Percentiles rank a stretch among this genome's conserved stretches.
Evolutionary conservation across 2,329 filamentous ascomycete genomes (phyloP).

Genomic region (Fusarium verticillioides): DNA sequence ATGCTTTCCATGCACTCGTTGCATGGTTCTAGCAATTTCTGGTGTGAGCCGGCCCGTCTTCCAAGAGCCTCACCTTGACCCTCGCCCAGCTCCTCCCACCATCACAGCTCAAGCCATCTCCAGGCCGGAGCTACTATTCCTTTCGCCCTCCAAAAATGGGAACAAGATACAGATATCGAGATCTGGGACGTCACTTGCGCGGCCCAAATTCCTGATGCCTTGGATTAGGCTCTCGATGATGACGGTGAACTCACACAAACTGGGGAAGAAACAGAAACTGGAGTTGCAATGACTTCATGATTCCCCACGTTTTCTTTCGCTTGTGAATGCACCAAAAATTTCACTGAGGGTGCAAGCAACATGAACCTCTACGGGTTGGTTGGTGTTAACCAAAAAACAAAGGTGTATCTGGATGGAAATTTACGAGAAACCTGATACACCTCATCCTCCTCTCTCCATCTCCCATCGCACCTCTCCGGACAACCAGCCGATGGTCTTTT

Average conservation of each 20-base stretch:
- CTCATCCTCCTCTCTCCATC: not conserved
- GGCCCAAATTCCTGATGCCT: constrained; percentile 12
- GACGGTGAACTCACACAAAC: constrained; percentile 5
- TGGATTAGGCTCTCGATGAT: constrained; percentile 11
- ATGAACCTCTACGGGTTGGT: constrained; percentile 9
- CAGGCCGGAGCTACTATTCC: constrained; percentile 31
- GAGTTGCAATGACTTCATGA: constrained; percentile 41
- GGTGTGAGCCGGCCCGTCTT: constrained; percentile 41
- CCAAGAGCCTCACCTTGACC: constrained; percentile 18
- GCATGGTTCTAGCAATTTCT: constrained; percentile 38
- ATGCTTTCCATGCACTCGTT: constrained; percentile 24
- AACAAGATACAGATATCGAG: constrained; percentile 34
- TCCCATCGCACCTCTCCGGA: not conserved
- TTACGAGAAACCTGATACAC: constrained; percentile 17
- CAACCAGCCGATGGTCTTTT: not conserved
- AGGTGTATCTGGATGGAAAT: constrained; percentile 3
- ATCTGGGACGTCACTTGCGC: constrained; percentile 32
- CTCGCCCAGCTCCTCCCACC: constrained; percentile 30
- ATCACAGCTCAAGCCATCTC: constrained; percentile 11
- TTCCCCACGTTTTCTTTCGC: constrained; percentile 37
- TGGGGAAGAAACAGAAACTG: constrained; percentile 36
- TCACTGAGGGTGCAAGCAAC: not conserved
- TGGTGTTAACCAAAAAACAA: constrained; percentile 9
- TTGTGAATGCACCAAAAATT: not conserved
- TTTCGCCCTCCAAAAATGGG: constrained; percentile 19